A percentile compares a stretch with the other conserved stretches of the same genome.
Evolutionary conservation across 116 monocot species (phyloP).

Genomic region (Phalaenopsis hybrid): DNA sequence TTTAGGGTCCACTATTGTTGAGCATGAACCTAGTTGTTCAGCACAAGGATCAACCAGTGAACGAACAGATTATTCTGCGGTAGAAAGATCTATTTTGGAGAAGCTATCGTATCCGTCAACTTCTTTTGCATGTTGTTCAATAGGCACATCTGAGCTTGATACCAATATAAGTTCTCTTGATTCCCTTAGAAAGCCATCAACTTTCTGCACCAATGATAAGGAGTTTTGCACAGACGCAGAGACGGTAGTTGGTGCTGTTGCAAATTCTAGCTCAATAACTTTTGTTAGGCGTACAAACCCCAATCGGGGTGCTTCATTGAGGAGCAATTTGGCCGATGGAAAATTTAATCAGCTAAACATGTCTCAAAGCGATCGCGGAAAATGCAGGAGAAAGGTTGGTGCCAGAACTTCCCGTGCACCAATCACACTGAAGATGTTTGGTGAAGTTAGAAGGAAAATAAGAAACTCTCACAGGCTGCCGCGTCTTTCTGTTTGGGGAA

Average conservation of each 20-base stretch:
- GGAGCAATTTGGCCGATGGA: constrained; percentile 14
- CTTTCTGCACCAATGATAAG: constrained; percentile 10
- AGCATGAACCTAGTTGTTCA: background rate
- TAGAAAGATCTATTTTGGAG: constrained; percentile 4
- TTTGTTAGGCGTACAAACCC: constrained; percentile 64
- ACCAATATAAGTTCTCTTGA: background rate
- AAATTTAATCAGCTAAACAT: constrained; percentile 21
- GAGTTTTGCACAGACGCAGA: constrained; percentile 16
- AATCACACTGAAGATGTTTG: constrained; percentile 18
- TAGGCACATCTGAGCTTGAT: background rate
- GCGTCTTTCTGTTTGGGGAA: constrained; percentile 54
- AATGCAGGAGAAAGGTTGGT: constrained; percentile 18
- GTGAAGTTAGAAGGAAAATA: constrained; percentile 44
- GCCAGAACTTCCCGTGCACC: constrained; percentile 9
- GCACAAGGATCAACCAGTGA: constrained; percentile 9
- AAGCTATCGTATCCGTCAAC: constrained; percentile 4
- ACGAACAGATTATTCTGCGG: constrained; percentile 3
- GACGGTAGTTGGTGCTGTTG: constrained; percentile 4
- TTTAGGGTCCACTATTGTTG: background rate
- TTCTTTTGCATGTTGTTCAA: background rate
- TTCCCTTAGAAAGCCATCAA: constrained; percentile 7
- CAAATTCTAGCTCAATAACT: constrained; percentile 19
- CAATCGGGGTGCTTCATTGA: constrained; percentile 52
- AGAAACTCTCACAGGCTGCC: constrained; percentile 25
- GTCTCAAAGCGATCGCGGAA: constrained; percentile 28